These are phyloP conservation scores for Gymnopilus dilepis DNA, from an alignment of 768 basidiomycete genomes.

Conservation along the genomic window DNA sequence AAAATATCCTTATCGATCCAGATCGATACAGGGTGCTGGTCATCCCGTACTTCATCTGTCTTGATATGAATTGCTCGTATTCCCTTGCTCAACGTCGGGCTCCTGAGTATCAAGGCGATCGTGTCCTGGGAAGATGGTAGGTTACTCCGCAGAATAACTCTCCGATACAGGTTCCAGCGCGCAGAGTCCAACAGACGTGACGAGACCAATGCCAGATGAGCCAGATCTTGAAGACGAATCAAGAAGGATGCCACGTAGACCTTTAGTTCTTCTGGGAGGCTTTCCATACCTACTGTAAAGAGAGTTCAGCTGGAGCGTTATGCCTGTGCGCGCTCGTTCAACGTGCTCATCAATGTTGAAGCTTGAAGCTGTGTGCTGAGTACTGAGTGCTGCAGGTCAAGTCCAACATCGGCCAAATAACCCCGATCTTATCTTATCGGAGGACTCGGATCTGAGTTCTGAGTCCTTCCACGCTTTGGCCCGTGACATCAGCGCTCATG, in stretches of 20 bases:
- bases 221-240: neutral
- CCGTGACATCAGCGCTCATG: no score
- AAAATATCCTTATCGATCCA: slow-evolving; percentile 14
- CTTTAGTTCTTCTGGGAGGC: neutral
- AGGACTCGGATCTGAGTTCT: no score
- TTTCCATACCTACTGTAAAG: no score
- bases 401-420: no score
- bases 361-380: no score
- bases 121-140: neutral
- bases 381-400: no score
- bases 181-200: neutral
- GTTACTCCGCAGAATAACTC: neutral
- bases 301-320: no score
- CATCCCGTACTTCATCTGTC: neutral
- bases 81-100: neutral
- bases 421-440: neutral
- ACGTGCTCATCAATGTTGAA: no score
- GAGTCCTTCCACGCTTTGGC: no score
- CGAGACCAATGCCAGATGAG: neutral
- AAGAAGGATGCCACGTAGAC: neutral
- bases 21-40: neutral
- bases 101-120: neutral
- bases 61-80: neutral
- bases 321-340: no score
- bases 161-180: neutral